Evolutionary conservation across 257 asterid genomes (phyloP), one percentile per base, ranked within the genome.

Genomic region (Anisodus tanguticus): DNA sequence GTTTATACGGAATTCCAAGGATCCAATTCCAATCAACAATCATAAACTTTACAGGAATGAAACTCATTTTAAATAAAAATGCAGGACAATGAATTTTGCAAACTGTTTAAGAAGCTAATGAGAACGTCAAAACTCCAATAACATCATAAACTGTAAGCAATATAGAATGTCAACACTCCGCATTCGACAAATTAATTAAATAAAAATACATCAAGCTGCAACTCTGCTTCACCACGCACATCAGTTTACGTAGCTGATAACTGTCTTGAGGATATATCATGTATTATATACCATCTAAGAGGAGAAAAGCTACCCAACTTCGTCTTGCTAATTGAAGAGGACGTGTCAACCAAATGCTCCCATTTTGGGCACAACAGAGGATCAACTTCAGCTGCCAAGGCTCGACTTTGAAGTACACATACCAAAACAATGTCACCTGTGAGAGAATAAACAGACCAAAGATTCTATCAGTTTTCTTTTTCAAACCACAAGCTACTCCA

Each of bases 391-490:
- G 63, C 81, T 49, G 7, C 62, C 3, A 76, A 22, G 45, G 45
- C 45, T 13, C 15, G 63, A 53, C 81, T 53, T 11, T 53, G 4
- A 26, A 53, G 81, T 22, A 77, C 81, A 26, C 1, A 62, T 2
- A 77, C 62, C 64, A 31, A 77, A 53, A 31, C 19, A 7, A 53
- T 77, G 13, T 77, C 64, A 77, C 81, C 81, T 53, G 62, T 22
- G 64, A 77, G 62, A 76, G 22, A 53, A 76, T 77, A 53, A 74
- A 77, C 64, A 53, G 47, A 77, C 26, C 64, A 5, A 26, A 26
- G 26, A 53, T 26, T 51, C 16, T 53, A 72, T 74, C 64, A 53
- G 64, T 26, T 51, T 7, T 22, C n/a, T 43, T 74, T 64, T 76
- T 12, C 4, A 22, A 22, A 22, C 43, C 62, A 74, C 19, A 12